Evolutionary conservation across 2,329 filamentous ascomycete genomes (phyloP), one percentile per base, ranked within the genome.

Genomic region (Lecanicillium sp.): DNA sequence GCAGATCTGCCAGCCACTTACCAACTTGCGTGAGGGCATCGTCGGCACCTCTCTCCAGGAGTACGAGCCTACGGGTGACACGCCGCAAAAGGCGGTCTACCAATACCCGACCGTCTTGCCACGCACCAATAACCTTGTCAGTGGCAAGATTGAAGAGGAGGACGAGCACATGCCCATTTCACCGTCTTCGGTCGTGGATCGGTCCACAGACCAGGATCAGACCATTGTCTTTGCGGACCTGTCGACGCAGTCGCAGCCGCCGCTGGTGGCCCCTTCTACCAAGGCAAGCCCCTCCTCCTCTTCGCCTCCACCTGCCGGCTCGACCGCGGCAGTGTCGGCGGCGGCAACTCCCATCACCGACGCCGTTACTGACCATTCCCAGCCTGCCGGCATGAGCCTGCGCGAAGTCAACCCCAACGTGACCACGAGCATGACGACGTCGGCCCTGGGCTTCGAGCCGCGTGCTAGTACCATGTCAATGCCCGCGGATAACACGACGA

Each of bases 61-160:
- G 62, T 97, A 97, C 64, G 73, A 80, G 30, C 79, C 87, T 0
- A 97, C 93, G 0, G 91, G 93, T 44, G 76, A 85, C 39, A 97
- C 93, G 1, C 93, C 93, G 0, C 81, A 86, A 60, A 93, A 90
- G 67, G 71, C 75, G 24, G 74, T 81, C 44, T 98, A 97, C 66
- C 74, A 80, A n/a, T 95, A 88, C 60, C 87, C 89, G 0, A 86
- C 79, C 2, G 72, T 77, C 2, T 74, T 98, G 1, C 93, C 93
- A 3, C 81, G 83, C 21, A 97, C 93, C 0, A 72, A 72, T 53
- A 70, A 73, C 63, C 12, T 78, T 15, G 62, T 76, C 29, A 67
- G 69, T 14, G 66, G 63, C 36, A 58, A 72, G 42, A 62, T 69
- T 15, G 69, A 67, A 17, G 51, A 49, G 21, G 45, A 42, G 45